Conservation (phyloP, 2,329 filamentous ascomycete species). For the Dactylella cylindrospora region DNA sequence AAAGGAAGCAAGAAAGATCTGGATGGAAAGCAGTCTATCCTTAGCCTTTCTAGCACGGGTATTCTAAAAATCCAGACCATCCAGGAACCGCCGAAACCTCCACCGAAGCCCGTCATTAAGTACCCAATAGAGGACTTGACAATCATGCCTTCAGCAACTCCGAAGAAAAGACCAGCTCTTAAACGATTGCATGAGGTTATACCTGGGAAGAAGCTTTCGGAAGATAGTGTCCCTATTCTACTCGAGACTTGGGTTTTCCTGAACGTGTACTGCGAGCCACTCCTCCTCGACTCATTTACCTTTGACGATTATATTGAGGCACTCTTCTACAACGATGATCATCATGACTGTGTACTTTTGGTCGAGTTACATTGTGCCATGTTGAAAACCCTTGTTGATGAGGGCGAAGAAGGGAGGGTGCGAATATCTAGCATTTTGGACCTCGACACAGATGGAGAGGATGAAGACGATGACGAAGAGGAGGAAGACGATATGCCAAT, state of each 20-base stretch:
- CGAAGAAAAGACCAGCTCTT: conserved; percentile 68
- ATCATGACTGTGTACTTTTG: conserved; percentile 77
- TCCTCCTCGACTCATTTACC: conserved; percentile 92
- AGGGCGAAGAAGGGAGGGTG: conserved; percentile 75
- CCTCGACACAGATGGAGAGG: conserved; percentile 60
- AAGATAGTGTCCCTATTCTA: conserved; percentile 80
- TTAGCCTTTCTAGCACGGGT: conserved; percentile 13
- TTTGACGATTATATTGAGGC: conserved; percentile 95
- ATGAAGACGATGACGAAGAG: conserved; percentile 65
- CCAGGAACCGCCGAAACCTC: conserved; percentile 58
- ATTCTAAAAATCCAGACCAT: conserved; percentile 27
- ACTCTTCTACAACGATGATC: conserved; percentile 72
- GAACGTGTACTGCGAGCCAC: conserved; percentile 96
- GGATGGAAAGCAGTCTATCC: conserved; percentile 22
- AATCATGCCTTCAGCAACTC: conserved; percentile 67
- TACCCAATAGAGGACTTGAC: conserved; percentile 96
- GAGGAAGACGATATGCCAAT: conserved; percentile 58
- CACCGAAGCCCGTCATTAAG: conserved; percentile 75
- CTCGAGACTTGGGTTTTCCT: conserved; percentile 95
- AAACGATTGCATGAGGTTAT: conserved; percentile 71
- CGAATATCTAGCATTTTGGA: conserved; percentile 70
- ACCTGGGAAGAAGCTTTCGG: conserved; percentile 65
- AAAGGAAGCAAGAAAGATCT: conserved; percentile 33
- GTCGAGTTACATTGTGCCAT: conserved; percentile 90
- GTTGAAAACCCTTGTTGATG: conserved; percentile 79